Conservation (phyloP, 306 rosid genomes). For the Trichosanthes truncata region DNA sequence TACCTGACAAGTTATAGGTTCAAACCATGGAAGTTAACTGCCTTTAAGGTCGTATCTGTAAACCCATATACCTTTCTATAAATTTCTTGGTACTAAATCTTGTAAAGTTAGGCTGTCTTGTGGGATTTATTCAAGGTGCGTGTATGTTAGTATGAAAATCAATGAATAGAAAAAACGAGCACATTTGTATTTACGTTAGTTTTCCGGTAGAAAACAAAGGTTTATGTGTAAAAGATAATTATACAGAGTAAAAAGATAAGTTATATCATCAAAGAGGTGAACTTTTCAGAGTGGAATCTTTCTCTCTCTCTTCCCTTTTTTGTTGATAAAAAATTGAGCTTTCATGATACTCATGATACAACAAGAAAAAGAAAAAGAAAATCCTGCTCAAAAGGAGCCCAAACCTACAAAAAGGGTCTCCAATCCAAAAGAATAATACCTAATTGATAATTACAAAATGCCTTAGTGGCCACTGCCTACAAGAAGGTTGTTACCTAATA, state of each 20-base stretch:
- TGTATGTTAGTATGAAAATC: not conserved
- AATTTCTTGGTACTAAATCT: not conserved
- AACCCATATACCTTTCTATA: not conserved
- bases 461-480: not conserved
- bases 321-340: too few species aligned
- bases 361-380: too few species aligned
- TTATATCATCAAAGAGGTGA: not conserved
- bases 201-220: not conserved
- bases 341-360: too few species aligned
- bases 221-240: not conserved
- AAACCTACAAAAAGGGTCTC: too few species aligned
- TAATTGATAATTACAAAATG: too few species aligned
- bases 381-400: too few species aligned
- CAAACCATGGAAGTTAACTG: not conserved
- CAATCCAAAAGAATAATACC: too few species aligned
- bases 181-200: not conserved
- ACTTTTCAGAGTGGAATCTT: not conserved
- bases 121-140: not conserved
- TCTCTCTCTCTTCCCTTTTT: not conserved
- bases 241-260: not conserved
- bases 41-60: not conserved
- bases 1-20: not conserved
- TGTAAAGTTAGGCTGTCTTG: not conserved
- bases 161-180: not conserved
- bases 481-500: not conserved